These are phyloP conservation scores for Pugionium cornutum DNA, from an alignment of 345 rosid genomes.

Conservation along the genomic window DNA sequence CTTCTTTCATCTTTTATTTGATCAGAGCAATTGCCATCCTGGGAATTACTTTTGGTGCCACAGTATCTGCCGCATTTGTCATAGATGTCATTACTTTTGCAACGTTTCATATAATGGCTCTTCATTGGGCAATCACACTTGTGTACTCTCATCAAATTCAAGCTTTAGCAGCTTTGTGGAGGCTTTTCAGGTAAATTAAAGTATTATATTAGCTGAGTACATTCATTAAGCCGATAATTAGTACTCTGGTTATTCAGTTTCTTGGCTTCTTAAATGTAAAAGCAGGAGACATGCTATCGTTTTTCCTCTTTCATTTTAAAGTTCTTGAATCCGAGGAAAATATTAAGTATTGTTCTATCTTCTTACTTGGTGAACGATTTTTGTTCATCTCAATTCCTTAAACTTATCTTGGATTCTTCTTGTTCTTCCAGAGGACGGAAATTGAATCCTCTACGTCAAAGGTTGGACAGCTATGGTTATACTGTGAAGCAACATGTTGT, in stretches of 20 bases:
- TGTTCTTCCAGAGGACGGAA: slow-evolving; percentile 73
- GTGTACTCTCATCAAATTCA: slow-evolving; percentile 75
- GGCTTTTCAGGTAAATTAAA: slow-evolving; percentile 70
- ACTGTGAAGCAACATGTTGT: slow-evolving; percentile 85
- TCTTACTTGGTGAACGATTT: too few relatives aligned
- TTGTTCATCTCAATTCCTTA: too few relatives aligned
- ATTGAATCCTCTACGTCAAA: slow-evolving; percentile 91
- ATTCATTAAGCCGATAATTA: neutral
- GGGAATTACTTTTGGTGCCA: slow-evolving; percentile 73
- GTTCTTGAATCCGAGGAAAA: too few relatives aligned
- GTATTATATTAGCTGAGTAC: neutral
- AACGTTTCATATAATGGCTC: slow-evolving; percentile 67
- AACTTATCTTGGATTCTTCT: slow-evolving; percentile 31
- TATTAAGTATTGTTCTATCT: too few relatives aligned
- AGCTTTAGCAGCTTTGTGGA: slow-evolving; percentile 89
- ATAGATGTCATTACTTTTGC: slow-evolving; percentile 59
- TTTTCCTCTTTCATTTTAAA: too few relatives aligned
- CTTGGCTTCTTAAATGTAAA: too few relatives aligned
- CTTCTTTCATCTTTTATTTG: slow-evolving; percentile 55
- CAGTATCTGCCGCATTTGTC: slow-evolving; percentile 68
- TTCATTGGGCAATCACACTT: slow-evolving; percentile 72
- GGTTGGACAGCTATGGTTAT: slow-evolving; percentile 89
- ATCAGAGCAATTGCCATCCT: slow-evolving; percentile 60
- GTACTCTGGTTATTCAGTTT: too few relatives aligned
- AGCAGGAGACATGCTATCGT: too few relatives aligned